Evolutionary conservation across 176 grass and related monocot species (phyloP), one percentile per base, ranked within the genome.

Genomic region (Thinopyrum elongatum): DNA sequence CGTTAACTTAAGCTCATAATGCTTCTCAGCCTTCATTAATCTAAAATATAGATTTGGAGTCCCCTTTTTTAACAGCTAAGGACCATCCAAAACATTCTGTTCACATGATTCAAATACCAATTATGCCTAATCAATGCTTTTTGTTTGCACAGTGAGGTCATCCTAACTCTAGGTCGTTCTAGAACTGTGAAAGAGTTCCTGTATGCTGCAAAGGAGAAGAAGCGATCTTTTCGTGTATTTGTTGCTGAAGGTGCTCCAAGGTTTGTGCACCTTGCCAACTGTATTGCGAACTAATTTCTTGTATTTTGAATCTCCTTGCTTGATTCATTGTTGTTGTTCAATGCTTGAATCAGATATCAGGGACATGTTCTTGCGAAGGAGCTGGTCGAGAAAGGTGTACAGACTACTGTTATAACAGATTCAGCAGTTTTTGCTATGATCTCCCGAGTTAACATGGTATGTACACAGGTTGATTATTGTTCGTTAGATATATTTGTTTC

Each of bases 401-500:
- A 99, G 78, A 94, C 90, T 87, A 94, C 97, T 77, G 86, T 99
- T 65, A 96, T 93, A 74, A 96, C 97, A 21, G 97, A 99, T 86
- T 98, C 97, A 22, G 94, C 97, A 38, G 87, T 99, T 91, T 99
- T 96, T 94, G 97, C 97, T 25, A 99, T 96, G 94, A 99, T 99
- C 64, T 99, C 97, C 29, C 86, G 94, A 87, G 97, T 99, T 86
- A 99, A 99, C 84, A 99, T 99, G 97, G 97, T 99, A 98, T 47
- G 61, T 64, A 7, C 21, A 2, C 23, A 49, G 13, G 25, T 63
- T 84, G 13, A 51, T 28, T 73, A 79, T 84, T 83, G 7, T 35
- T 88, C 10, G 49, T 14, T 70, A 62, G 25, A 47, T 64, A 19
- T 84, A 10, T 57, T 70, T 57, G 59, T 84, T 83, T 91, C 62